Percentiles rank a stretch among this genome's conserved stretches.
These are phyloP conservation scores for Fusarium sp. DNA, from an alignment of 2,329 filamentous ascomycete genomes.

Conservation along the genomic window DNA sequence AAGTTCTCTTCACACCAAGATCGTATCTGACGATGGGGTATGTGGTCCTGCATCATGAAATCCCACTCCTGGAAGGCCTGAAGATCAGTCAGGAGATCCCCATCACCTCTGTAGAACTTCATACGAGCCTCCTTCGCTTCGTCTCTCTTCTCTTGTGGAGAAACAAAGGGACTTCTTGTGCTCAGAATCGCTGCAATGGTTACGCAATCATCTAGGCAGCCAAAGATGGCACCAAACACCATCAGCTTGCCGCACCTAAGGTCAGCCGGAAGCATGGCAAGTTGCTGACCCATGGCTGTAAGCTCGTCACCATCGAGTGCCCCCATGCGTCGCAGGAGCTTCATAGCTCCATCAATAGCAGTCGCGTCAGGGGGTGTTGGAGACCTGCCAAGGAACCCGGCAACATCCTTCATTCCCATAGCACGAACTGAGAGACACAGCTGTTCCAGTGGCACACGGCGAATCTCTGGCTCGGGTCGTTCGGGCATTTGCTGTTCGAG, in stretches of 20 bases:
- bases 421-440: conserved; percentile 93
- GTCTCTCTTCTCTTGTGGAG: conserved; percentile 83
- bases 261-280: conserved; percentile 95
- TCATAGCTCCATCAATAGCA: conserved; percentile 87
- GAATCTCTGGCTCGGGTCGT: conserved; percentile 91
- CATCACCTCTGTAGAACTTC: conserved; percentile 79
- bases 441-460: conserved; percentile 91
- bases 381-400: conserved; percentile 82
- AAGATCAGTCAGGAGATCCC: conserved; percentile 89
- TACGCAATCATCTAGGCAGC: conserved; percentile 87
- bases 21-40: conserved; percentile 70
- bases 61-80: conserved; percentile 86
- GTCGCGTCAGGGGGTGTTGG: conserved; percentile 87
- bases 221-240: conserved; percentile 93
- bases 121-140: conserved; percentile 80
- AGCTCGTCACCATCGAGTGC: conserved; percentile 86
- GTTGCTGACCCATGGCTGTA: conserved; percentile 88
- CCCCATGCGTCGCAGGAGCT: conserved; percentile 83
- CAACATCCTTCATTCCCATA: conserved; percentile 89
- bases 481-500: conserved; percentile 88
- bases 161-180: conserved; percentile 85
- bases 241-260: conserved; percentile 93
- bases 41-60: conserved; percentile 66
- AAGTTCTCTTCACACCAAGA: conserved; percentile 88
- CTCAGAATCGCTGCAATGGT: conserved; percentile 94